phyloP scores from a whole-genome alignment of 2,329 filamentous ascomycete species.

The Thelonectria discophora region DNA sequence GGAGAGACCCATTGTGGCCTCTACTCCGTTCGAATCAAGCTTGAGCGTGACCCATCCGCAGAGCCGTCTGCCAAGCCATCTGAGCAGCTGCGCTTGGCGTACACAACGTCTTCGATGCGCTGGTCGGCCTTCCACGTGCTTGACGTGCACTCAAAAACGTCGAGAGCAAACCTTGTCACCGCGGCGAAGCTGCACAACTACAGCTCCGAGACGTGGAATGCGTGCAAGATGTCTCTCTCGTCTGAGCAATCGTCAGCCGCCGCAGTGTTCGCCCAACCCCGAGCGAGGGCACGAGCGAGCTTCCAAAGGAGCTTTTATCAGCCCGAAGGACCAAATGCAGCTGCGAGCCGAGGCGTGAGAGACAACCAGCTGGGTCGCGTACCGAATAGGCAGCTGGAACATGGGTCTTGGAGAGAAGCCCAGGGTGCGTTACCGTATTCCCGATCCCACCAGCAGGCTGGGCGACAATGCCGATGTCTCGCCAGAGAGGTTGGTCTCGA shows the following conservation, averaged over 20 bases:
- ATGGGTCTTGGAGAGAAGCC: not conserved
- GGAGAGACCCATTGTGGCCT: not conserved
- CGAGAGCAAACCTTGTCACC: not conserved
- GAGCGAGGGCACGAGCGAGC: not conserved
- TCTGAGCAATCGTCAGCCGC: not conserved
- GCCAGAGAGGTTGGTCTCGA: not conserved
- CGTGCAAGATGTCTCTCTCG: not conserved
- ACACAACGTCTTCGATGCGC: not conserved
- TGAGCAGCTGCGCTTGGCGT: not conserved
- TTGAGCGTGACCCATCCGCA: not conserved
- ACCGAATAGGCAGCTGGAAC: not conserved
- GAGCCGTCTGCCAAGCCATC: not conserved
- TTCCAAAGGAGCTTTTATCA: not conserved
- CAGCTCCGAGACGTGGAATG: slow-evolving; percentile 46
- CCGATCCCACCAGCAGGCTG: not conserved
- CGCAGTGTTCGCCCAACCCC: not conserved
- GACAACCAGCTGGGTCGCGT: not conserved
- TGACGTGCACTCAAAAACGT: not conserved
- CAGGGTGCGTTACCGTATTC: not conserved
- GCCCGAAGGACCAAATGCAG: not conserved
- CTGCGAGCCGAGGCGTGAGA: not conserved
- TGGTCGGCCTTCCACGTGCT: slow-evolving; percentile 1
- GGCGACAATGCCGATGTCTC: not conserved
- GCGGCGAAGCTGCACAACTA: slow-evolving; percentile 1
- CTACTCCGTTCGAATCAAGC: not conserved